A percentile compares a stretch with the other conserved stretches of the same genome.
These are phyloP conservation scores for Leishmania tropica DNA, from an alignment of 208 protist genomes.

Conservation along the genomic window DNA sequence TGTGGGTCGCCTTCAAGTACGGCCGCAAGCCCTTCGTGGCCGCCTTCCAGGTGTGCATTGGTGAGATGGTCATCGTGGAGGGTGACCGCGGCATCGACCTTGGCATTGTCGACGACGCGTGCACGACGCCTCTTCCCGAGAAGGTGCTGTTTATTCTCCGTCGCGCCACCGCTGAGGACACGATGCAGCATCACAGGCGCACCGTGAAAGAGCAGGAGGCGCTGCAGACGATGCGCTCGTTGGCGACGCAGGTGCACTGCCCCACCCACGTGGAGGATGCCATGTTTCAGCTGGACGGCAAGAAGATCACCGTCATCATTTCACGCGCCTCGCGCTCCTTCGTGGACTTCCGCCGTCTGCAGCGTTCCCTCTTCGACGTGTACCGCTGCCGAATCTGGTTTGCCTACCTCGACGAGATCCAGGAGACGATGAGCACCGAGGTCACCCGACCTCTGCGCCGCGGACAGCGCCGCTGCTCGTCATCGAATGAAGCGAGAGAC, in stretches of 20 bases:
- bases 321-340: conserved; percentile 43
- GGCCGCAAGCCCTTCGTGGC: conserved; percentile 52
- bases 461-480: conserved; percentile 14
- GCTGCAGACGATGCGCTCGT: conserved; percentile 46
- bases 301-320: conserved; percentile 85
- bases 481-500: not conserved
- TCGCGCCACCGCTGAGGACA: conserved; percentile 44
- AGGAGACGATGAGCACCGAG: conserved; percentile 64
- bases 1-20: conserved; percentile 78
- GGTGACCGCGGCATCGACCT: conserved; percentile 77
- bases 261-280: conserved; percentile 54
- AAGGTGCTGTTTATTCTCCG: conserved; percentile 24
- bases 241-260: conserved; percentile 56
- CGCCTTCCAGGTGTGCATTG: conserved; percentile 35
- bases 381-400: conserved; percentile 87
- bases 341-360: conserved; percentile 80
- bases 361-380: conserved; percentile 71
- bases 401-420: conserved; percentile 81
- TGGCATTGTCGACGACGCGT: conserved; percentile 53
- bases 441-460: conserved; percentile 38
- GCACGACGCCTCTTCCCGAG: conserved; percentile 7
- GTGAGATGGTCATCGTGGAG: conserved; percentile 65
- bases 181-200: conserved; percentile 37
- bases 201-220: conserved; percentile 47
- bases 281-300: conserved; percentile 78